These are phyloP conservation scores for Mortierella antarctica DNA, from an alignment of 192 early-diverging fungal species.

Conservation along the genomic window DNA sequence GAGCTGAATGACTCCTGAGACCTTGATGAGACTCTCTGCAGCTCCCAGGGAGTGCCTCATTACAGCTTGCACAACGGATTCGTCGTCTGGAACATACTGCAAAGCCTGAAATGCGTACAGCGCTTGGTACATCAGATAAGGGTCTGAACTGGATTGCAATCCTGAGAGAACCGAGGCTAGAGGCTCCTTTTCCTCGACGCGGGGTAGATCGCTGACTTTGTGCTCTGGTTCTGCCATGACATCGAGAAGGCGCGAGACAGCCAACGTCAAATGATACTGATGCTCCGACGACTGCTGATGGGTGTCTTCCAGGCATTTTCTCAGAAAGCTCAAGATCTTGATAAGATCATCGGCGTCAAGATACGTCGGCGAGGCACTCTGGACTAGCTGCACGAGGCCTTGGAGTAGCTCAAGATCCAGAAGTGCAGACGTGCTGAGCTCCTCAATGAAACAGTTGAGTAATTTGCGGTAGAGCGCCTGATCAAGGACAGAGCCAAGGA, in stretches of 20 bases:
- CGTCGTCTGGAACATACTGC: slow-evolving; percentile 6
- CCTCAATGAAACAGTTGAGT: no score
- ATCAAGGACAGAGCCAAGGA: no score
- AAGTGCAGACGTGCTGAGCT: no score
- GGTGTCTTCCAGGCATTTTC: background rate
- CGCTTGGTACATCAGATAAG: slow-evolving; percentile 7
- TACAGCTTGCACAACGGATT: background rate
- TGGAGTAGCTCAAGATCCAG: background rate
- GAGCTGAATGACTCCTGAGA: background rate
- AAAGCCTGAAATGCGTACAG: background rate
- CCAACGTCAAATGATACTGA: background rate
- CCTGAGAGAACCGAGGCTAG: background rate
- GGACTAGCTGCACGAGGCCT: background rate
- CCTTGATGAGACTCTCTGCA: background rate
- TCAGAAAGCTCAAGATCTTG: background rate
- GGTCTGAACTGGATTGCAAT: background rate
- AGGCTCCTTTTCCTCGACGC: background rate
- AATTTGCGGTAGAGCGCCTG: no score
- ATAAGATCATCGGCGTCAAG: slow-evolving; percentile 8
- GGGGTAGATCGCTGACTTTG: slow-evolving; percentile 1
- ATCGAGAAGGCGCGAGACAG: slow-evolving; percentile 4
- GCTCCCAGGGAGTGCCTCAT: background rate
- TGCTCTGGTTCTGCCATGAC: background rate
- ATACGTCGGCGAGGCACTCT: background rate
- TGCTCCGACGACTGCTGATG: background rate